Base-by-base conservation (phyloP, 345 rosid species). In the Laguncularia racemosa region DNA sequence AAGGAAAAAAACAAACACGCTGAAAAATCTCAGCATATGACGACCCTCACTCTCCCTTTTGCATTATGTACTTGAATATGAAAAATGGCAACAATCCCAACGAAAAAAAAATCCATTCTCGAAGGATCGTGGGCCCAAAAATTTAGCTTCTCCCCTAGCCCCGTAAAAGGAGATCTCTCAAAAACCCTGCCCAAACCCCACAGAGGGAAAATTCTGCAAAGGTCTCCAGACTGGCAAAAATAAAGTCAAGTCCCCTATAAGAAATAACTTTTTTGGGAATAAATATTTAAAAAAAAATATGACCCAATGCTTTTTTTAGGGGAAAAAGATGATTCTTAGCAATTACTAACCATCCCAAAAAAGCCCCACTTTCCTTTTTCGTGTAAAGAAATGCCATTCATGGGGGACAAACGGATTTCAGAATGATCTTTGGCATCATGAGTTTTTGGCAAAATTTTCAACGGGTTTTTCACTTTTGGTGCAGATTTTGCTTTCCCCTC, bases 301-400 rank as follows among this genome's bases (percentile, higher is more conserved):
- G 11, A 33, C 40, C n/a, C n/a, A n/a, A 33, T 33, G 40, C 40
- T n/a, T 33, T 6, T 33, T 33, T 33, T 10, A 3, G 4, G 9
- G 40, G 40, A 4, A 33, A 33, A 1, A 33, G 7, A 33, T 4
- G 40, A 33, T 7, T 1, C 40, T 4, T 33, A 10, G 40, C 40
- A 4, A 52, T 18, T 48, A 44, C 11, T 20, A 65, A 56, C 40
- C 2, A 33, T 9, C n/a, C n/a, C 12, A 20, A 20, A 15, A 2
- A 44, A 16, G 16, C 28, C 55, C 56, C 28, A 55, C 46, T 45
- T 75, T 89, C 99, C 99, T 93, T 58, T 92, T 86, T 58, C 85
- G 81, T n/a, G 99, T 89, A 64, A 93, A 93, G 20, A 93, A 75
- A 93, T 83, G 58, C 97, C 99, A 65, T 86, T 89, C 51, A 89